Base-by-base conservation (phyloP, 75 land plant genomes). In the Larix kaempferi region DNA sequence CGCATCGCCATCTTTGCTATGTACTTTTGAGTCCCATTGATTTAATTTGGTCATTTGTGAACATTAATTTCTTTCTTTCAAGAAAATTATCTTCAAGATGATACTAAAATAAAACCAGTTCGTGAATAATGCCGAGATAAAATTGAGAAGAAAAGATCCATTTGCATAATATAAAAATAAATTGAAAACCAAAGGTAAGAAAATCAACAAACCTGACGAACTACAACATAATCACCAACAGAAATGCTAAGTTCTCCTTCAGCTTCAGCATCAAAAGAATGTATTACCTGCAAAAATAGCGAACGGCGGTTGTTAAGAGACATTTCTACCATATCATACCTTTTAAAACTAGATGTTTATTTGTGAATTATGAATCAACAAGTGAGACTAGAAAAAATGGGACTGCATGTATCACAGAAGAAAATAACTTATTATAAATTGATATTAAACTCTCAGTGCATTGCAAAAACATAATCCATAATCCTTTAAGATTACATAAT, bases 181-280 rank as follows among this genome's bases (percentile, higher is more conserved):
- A 10, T 49, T 10, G 12, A 49, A 11, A 49, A 49, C 10, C 49
- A 44, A 44, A 44, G 10, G 8, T 6, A 44, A 39, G 19, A 67
- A 65, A 29, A 33, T 14, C 7, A 69, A 44, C 17, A 17, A 69
- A 89, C 89, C 92, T 88, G 83, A 37, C 92, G 85, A 78, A 90
- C 88, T 11, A 86, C 82, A 62, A 90, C 86, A 79, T 85, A 81
- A 56, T 88, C 92, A 57, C 87, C 92, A 71, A 76, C 74, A 29
- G 90, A 76, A 14, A 90, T 73, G 61, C 80, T 85, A 13, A 90
- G 83, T 71, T 90, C 92, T 4, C 88, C 92, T 25, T 84, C 82
- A 13, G 81, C 79, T 78, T 88, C 86, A 59, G 90, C 90, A 67
- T 90, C 90, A 78, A 90, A 90, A 15, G 86, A 60, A 59, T 90